These are phyloP conservation scores for Coemansia sp. DNA, from an alignment of 192 early-diverging fungal species.

Conservation along the genomic window DNA sequence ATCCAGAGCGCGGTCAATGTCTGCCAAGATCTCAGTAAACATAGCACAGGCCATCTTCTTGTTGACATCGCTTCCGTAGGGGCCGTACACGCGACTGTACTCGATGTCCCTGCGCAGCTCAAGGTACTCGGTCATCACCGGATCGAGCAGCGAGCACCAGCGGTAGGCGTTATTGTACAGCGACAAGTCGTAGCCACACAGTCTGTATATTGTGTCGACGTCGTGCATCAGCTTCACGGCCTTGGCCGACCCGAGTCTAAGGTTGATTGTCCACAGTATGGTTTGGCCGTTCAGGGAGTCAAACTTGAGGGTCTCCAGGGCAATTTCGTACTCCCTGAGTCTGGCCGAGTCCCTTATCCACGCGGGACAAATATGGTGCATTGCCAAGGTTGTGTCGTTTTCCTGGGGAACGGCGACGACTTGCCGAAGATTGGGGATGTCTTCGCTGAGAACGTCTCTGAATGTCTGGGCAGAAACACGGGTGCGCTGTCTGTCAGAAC, in stretches of 20 bases:
- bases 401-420: slow-evolving; percentile 23
- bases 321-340: neutral
- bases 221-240: slow-evolving; percentile 6
- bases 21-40: slow-evolving; percentile 17
- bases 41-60: slow-evolving; percentile 33
- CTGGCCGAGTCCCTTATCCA: slow-evolving; percentile 11
- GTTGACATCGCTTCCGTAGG: slow-evolving; percentile 31
- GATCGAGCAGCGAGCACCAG: slow-evolving; percentile 44
- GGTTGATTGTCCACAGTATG: slow-evolving; percentile 3
- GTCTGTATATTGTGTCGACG: slow-evolving; percentile 21
- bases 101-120: slow-evolving; percentile 46
- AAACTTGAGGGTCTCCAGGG: slow-evolving; percentile 19
- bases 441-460: slow-evolving; percentile 12
- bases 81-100: slow-evolving; percentile 43
- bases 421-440: slow-evolving; percentile 12
- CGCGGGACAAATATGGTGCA: slow-evolving; percentile 32
- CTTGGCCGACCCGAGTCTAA: neutral
- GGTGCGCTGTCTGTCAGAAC: slow-evolving; percentile 40
- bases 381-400: slow-evolving; percentile 30
- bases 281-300: slow-evolving; percentile 18
- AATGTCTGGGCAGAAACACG: slow-evolving; percentile 29
- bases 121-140: slow-evolving; percentile 13
- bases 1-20: slow-evolving; percentile 22
- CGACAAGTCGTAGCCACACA: slow-evolving; percentile 42
- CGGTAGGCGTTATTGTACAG: slow-evolving; percentile 15